Evolutionary conservation across 257 asterid species (phyloP).

Genomic region (Schizonepeta tenuifolia): DNA sequence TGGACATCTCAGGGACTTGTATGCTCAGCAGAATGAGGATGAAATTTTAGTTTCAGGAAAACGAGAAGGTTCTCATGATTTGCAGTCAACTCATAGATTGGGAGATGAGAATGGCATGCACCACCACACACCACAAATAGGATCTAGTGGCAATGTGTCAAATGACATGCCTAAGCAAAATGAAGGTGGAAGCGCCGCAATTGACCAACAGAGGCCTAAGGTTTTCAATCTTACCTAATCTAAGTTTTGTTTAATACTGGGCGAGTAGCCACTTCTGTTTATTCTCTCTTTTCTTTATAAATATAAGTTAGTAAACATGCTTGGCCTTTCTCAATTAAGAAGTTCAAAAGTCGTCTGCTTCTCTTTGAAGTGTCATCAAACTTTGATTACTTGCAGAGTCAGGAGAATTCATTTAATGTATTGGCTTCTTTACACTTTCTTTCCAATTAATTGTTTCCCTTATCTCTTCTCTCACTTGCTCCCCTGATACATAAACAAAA

Average conservation of each 20-base stretch:
- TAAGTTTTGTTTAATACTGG: background rate
- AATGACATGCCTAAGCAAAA: constrained; percentile 49
- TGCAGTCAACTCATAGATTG: constrained; percentile 53
- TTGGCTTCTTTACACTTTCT: background rate
- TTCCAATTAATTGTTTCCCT: background rate
- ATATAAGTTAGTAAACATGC: background rate
- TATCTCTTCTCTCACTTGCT: background rate
- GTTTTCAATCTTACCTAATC: constrained; percentile 36
- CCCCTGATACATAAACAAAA: background rate
- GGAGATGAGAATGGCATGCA: constrained; percentile 51
- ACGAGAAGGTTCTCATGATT: constrained; percentile 58
- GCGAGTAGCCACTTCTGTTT: background rate
- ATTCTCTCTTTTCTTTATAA: background rate
- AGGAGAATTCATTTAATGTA: background rate
- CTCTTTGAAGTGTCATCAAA: background rate
- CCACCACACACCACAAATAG: constrained; percentile 46
- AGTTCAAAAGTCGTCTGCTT: background rate
- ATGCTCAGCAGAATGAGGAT: constrained; percentile 49
- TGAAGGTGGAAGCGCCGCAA: constrained; percentile 46
- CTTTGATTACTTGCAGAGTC: background rate
- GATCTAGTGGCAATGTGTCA: constrained; percentile 46
- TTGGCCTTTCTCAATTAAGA: background rate
- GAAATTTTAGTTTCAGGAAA: constrained; percentile 43
- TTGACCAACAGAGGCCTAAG: constrained; percentile 71
- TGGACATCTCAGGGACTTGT: constrained; percentile 52